Evolutionary conservation across 345 rosid genomes (phyloP).

Genomic region (Excoecaria agallocha): DNA sequence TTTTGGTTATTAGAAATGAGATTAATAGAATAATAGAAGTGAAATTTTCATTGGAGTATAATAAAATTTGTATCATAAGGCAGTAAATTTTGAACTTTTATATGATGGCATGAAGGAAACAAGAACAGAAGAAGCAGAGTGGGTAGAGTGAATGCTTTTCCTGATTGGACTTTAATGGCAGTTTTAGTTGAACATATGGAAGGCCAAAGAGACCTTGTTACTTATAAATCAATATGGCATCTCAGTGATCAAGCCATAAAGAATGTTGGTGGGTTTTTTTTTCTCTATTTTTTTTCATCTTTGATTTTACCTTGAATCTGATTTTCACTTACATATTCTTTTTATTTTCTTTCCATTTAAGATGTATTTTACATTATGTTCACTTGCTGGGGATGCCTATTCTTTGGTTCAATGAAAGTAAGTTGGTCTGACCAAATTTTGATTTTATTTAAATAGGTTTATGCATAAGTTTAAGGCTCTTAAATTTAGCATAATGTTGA

Average conservation of each 20-base stretch:
- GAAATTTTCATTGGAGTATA: neutral
- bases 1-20: neutral
- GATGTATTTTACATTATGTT: slow-evolving; percentile 87
- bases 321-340: neutral
- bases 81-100: neutral
- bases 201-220: slow-evolving; percentile 65
- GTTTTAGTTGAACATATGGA: slow-evolving; percentile 70
- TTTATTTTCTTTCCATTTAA: slow-evolving; percentile 18
- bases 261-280: slow-evolving; percentile 60
- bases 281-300: neutral
- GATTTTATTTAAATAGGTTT: neutral
- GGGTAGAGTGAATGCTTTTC: slow-evolving; percentile 52
- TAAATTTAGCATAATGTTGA: neutral
- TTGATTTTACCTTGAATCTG: neutral
- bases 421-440: neutral
- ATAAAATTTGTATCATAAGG: neutral
- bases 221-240: slow-evolving; percentile 71
- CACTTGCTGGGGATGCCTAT: slow-evolving; percentile 89
- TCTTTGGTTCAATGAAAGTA: slow-evolving; percentile 82
- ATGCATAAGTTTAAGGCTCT: neutral
- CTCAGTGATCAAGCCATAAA: slow-evolving; percentile 80
- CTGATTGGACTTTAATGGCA: slow-evolving; percentile 81
- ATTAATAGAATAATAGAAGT: neutral
- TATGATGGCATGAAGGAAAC: slow-evolving; percentile 23
- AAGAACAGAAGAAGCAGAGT: slow-evolving; percentile 33